Evolutionary conservation across 2,329 filamentous ascomycete genomes (phyloP), one percentile per base, ranked within the genome.

Genomic region (Xenosphaeropsis pyriputrescens): DNA sequence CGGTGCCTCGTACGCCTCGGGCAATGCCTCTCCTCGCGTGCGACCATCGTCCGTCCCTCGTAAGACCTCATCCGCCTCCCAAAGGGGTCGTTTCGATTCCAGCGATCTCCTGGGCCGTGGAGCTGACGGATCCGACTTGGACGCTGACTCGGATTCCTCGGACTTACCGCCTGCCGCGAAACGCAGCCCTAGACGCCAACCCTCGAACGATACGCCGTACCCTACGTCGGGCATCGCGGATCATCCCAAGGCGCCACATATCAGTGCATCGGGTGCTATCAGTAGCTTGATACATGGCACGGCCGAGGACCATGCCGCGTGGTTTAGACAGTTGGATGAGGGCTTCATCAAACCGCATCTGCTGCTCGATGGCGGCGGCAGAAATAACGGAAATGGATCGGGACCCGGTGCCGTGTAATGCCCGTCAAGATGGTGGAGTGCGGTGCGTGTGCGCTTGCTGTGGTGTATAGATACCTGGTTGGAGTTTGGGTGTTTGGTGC

Each of bases 291-390:
- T 93, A 47, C 83, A 72, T 18, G 75, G 76, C 1, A 70, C 81
- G 13, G 72, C 81, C 1, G 85, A 93, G 36, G 91, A 98, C 56
- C 86, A 93, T 33, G 82, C 84, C 8, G 85, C 82, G 34, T 75
- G 93, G 61, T 93, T 98, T 58, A 79, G 78, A 47, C 88, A 94
- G 60, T 64, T 98, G 42, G 91, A 98, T 56, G 91, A 98, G 58
- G 85, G 88, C 43, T 95, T 86, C 57, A 88, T 96, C 59, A 96
- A 96, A 65, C 89, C 89, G 14, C 84, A 79, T 54, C 61, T 96
- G 39, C 59, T 96, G 46, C 69, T 96, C 15, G 88, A 95, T 59
- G 81, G 79, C 12, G 54, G 54, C 3, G 55, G 52, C 32, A 47
- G 49, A 4, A 45, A 47, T 30, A 45, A 50, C 37, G 45, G 47